Evolutionary conservation across 805 yeast species (phyloP), one percentile per base, ranked within the genome.

Genomic region (Zygosaccharomyces lentus): DNA sequence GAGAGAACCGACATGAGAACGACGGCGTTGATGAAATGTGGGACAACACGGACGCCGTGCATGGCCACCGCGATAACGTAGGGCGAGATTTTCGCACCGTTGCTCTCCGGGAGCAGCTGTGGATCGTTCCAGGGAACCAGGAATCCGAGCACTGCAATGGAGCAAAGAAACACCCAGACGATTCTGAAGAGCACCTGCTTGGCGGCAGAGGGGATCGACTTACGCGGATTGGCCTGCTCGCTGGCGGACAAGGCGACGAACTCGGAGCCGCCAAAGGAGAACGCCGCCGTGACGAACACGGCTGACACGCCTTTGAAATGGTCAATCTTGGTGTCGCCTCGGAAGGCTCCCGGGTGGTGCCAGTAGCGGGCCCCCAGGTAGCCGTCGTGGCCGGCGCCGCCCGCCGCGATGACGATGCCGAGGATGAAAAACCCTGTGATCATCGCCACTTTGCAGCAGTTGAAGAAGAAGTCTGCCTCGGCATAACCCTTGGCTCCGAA

Each of bases 161-260:
- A 73, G 13, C 77, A 59, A 45, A 80, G 67, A 62, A 80, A 82
- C 59, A 82, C 75, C 47, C 80, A 66, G 25, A 81, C 57, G 53
- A 82, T 75, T 71, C 85, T 75, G 77, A 81, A 82, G 63, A 82
- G 78, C 25, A 82, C 84, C 64, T 81, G 86, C 61, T 81, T 83
- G 48, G 80, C 78, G 35, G 88, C 89, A 23, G 73, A 68, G 34
- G 89, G 88, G 46, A 83, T 72, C 3, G 82, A 67, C 47, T 69
- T 71, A 52, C 81, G 67, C 16, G 88, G 88, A 59, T 81, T 75
- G 12, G 68, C 73, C 26, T 85, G 74, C 63, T 83, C 89, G n/a
- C 85, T 83, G 10, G 86, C 85, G 9, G 85, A 82, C 42, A 82
- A 67, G 23, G 85, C 84, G 40, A 77, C 75, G 48, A 81, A 70